phyloP scores from a whole-genome alignment of 2,329 filamentous ascomycete genomes.

The Coleophoma eucalyptorum region DNA sequence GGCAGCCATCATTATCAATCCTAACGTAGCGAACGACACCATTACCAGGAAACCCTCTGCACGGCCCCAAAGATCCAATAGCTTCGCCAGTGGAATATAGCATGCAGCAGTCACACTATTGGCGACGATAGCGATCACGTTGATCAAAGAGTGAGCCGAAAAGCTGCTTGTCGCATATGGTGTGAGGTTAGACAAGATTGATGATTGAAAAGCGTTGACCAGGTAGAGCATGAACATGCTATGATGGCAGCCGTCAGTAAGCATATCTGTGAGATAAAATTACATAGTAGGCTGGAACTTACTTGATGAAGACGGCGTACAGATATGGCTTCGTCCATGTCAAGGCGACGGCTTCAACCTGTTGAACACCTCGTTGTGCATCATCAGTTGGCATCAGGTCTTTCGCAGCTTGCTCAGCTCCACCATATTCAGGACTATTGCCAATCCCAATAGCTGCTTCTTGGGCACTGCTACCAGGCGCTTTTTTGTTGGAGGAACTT shows the following conservation, averaged over 20 bases:
- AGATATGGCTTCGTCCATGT: conserved; percentile 47
- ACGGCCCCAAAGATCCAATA: conserved; percentile 65
- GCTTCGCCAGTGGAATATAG: conserved; percentile 63
- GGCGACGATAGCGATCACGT: conserved; percentile 50
- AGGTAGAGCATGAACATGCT: conserved; percentile 43
- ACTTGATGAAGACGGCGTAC: conserved; percentile 42
- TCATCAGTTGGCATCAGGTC: conserved; percentile 13
- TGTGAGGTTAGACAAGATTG: conserved; percentile 23
- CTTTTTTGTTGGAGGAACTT: too few species aligned
- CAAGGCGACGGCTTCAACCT: conserved; percentile 47
- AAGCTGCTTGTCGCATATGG: conserved; percentile 21
- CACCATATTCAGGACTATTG: too few species aligned
- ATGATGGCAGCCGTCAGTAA: conserved; percentile 3
- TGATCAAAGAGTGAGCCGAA: conserved; percentile 15
- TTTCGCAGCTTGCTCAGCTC: conserved; percentile 8
- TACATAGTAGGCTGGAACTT: conserved; percentile 19
- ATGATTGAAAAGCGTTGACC: conserved; percentile 35
- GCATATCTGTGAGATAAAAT: not conserved
- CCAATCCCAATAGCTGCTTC: too few species aligned
- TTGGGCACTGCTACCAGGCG: too few species aligned
- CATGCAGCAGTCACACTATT: conserved; percentile 53
- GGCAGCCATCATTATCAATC: conserved; percentile 62
- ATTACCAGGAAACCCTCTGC: conserved; percentile 59
- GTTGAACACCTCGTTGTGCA: conserved; percentile 37
- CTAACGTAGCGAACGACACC: conserved; percentile 45